Base-by-base conservation (phyloP, 768 basidiomycete species). In the Amanita molliuscula region DNA sequence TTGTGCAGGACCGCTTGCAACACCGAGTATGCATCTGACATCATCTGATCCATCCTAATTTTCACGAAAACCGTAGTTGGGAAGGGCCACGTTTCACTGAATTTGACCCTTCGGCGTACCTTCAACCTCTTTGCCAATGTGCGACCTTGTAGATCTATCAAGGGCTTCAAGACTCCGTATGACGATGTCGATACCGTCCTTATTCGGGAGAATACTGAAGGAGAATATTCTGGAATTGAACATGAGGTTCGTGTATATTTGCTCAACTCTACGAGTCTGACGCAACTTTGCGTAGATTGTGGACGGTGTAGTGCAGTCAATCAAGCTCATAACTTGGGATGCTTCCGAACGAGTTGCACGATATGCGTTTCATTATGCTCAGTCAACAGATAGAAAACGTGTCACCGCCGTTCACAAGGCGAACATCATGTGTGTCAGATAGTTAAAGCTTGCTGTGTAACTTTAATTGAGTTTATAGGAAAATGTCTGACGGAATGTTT, bases 401-500 rank as follows among this genome's bases (percentile, higher is more conserved):
- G 96, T 99, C 54, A 98, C 95, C 21, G 96, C 96, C 36, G 96
- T 99, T 23, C 96, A 99, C 76, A 99, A 99, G 72, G 96, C 96
- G 20, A 96, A 95, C 64, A 97, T 99, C 75, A 98, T 98, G 95
- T 93, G 55, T 52, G 86, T 20, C 44, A 16, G 44, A 20, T 20
- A 44, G 15, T 7, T 45, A 15, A 15, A 8, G 25, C 10, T 28
- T 16, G 42, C 37, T 29, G 38, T 15, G 25, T 42, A 9, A 6
- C 53, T 40, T 57, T 49, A 2, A 41, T 45, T 2, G 37, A 5
- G 20, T 13, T 20, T 8, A 5, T 61, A 96, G 93, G 93, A 97
- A 97, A 84, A 92, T 98, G 88, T 98, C 95, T 16, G 96, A 99
- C 65, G 96, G 96, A 54, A 96, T 98, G 93, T 99, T 99, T 78